Evolutionary conservation across 1,139 yeast genomes (phyloP), one percentile per base, ranked within the genome.

Genomic region (Groenewaldozyma sp.): DNA sequence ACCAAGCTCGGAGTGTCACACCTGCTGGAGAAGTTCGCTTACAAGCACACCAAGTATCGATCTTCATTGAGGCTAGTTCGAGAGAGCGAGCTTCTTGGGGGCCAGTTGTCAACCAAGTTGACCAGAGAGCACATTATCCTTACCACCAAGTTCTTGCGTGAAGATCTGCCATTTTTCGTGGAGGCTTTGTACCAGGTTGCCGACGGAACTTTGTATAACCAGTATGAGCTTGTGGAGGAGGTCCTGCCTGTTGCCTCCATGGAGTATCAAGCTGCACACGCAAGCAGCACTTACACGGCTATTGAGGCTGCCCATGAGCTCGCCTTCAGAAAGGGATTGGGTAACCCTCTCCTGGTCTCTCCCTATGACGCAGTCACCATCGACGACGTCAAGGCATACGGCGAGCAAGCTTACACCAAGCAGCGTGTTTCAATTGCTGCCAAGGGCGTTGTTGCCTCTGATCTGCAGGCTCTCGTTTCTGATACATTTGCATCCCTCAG

Each of bases 81-180:
- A 67, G 98, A 93, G 68, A 70, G 91, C 42, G 99, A 93, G 69
- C 76, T 91, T 51, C 73, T 91, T 54, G 98, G 98, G 50, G 97
- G 95, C 59, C 67, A 66, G 48, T 76, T 86, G 62, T 61, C 74
- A 38, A 70, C 94, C 36, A 56, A 63, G 43, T 80, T 86, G 52
- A 77, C 86, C 60, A 82, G 96, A 70, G 97, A 91, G 62, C 71
- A 80, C 56, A 74, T 93, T 51, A 74, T 82, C 48, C 74, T 91
- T 59, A 73, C 76, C 52, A 79, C 97, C 43, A 72, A 76, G 54
- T 91, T 91, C 70, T 74, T 91, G 64, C 79, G 80, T 63, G 83
- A 82, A 64, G 84, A 82, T 53, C 76, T 93, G 59, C 97, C 97
- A 49, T 91, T 78, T 73, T 91, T 78, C 63, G 94, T 88, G 47